phyloP scores from a whole-genome alignment of 164 flowering plant genomes.

The Stephania yunnanensis region DNA sequence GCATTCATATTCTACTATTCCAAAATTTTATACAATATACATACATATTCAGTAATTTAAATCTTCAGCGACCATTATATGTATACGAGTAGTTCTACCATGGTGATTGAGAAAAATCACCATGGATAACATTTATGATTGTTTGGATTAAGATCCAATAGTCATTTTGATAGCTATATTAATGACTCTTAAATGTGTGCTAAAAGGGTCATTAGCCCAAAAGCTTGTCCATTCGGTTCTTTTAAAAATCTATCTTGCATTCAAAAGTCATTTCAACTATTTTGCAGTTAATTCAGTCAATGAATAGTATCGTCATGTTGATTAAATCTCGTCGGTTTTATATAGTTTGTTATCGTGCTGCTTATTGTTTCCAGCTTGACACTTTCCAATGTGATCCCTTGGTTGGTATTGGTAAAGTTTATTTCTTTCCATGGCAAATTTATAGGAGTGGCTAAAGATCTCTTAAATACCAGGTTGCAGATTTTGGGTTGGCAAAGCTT shows the following conservation, averaged over 20 bases:
- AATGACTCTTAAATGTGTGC: too few relatives aligned
- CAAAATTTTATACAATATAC: neutral
- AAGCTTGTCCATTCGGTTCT: neutral
- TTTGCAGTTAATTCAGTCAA: neutral
- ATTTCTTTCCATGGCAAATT: neutral
- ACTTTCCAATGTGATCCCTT: too few relatives aligned
- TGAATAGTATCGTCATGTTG: neutral
- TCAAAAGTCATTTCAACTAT: neutral
- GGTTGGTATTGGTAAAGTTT: neutral
- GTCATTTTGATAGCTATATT: too few relatives aligned
- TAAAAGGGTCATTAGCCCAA: neutral
- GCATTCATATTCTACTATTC: slow-evolving; percentile 13
- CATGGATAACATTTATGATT: too few relatives aligned
- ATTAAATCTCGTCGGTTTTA: neutral
- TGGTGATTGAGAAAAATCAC: too few relatives aligned
- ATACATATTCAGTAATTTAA: too few relatives aligned
- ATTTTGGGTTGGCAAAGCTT: slow-evolving; percentile 72
- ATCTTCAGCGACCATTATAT: too few relatives aligned
- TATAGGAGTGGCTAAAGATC: neutral
- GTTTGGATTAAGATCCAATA: too few relatives aligned
- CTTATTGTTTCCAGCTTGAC: too few relatives aligned
- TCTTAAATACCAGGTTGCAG: slow-evolving; percentile 52
- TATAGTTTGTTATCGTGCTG: neutral
- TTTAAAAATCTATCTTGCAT: too few relatives aligned
- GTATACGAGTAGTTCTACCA: too few relatives aligned